phyloP scores from a whole-genome alignment of 495 filamentous ascomycete species.

The Daldinia caldariorum region DNA sequence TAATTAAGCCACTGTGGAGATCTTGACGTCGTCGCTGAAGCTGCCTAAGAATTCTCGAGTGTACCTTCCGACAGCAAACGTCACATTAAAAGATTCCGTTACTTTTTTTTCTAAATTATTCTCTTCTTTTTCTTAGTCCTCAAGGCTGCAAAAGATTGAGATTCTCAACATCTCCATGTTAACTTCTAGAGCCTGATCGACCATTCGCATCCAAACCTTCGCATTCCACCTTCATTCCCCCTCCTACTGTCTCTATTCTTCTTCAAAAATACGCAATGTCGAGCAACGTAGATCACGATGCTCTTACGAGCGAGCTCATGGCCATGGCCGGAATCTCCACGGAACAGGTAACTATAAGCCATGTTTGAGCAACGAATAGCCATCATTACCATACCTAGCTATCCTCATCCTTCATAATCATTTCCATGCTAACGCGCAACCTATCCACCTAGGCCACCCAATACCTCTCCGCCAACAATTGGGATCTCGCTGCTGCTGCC shows the following conservation, averaged over 20 bases:
- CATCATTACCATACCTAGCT: not conserved
- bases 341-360: slow-evolving; percentile 65
- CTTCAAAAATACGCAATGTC: slow-evolving; percentile 54
- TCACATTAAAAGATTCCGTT: not conserved
- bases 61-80: slow-evolving; percentile 15
- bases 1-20: slow-evolving; percentile 32
- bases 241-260: not conserved
- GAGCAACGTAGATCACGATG: slow-evolving; percentile 65
- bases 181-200: not conserved
- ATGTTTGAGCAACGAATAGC: not conserved
- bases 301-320: slow-evolving; percentile 77
- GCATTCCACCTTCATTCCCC: slow-evolving; percentile 3
- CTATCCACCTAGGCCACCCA: slow-evolving; percentile 67
- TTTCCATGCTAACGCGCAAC: slow-evolving; percentile 6
- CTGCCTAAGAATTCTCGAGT: slow-evolving; percentile 34
- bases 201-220: too few species aligned
- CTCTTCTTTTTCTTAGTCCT: not conserved
- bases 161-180: not conserved
- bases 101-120: not conserved
- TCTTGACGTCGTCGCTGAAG: slow-evolving; percentile 48
- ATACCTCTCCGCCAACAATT: slow-evolving; percentile 72
- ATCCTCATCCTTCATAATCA: not conserved
- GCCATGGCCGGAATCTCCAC: slow-evolving; percentile 72
- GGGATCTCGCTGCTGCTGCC: slow-evolving; percentile 75
- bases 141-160: not conserved